These are phyloP conservation scores for Ascomycota sp. DNA, from an alignment of 2,329 filamentous ascomycete species.

Conservation along the genomic window DNA sequence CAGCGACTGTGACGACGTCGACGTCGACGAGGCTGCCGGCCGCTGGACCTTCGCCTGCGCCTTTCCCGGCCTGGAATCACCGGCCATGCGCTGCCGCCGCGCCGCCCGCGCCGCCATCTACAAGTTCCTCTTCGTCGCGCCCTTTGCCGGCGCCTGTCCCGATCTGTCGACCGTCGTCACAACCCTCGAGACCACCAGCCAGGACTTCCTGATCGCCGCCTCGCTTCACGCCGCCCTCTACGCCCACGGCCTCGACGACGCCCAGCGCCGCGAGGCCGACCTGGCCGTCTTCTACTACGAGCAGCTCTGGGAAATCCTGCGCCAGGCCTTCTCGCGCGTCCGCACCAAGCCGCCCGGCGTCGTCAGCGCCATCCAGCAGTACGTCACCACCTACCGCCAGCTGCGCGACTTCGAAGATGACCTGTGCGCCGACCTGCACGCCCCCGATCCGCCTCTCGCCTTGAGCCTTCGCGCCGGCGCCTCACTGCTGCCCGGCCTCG, in stretches of 20 bases:
- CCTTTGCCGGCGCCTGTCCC: conserved; percentile 15
- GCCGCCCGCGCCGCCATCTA: conserved; percentile 12
- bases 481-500: conserved; percentile 9
- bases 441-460: conserved; percentile 10
- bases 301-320: conserved; percentile 12
- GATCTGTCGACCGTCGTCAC: conserved; percentile 14
- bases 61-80: conserved; percentile 13
- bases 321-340: conserved; percentile 10
- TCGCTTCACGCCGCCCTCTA: conserved; percentile 9
- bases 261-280: conserved; percentile 7
- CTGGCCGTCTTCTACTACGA: conserved; percentile 9
- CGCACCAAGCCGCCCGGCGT: conserved; percentile 2
- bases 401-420: conserved; percentile 11
- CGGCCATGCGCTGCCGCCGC: conserved; percentile 9
- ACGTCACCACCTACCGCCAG: conserved; percentile 12
- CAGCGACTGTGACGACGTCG: conserved; percentile 10
- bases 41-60: conserved; percentile 16
- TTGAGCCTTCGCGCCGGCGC: conserved; percentile 14
- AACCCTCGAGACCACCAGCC: conserved; percentile 9
- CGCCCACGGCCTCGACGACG: conserved; percentile 6
- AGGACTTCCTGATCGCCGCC: conserved; percentile 10
- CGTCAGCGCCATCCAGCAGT: conserved; percentile 10
- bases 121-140: conserved; percentile 14
- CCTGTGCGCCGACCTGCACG: conserved; percentile 14
- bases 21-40: conserved; percentile 9